These are phyloP conservation scores for Xerocomellus chrysenteron DNA, from an alignment of 768 basidiomycete species.

Conservation along the genomic window DNA sequence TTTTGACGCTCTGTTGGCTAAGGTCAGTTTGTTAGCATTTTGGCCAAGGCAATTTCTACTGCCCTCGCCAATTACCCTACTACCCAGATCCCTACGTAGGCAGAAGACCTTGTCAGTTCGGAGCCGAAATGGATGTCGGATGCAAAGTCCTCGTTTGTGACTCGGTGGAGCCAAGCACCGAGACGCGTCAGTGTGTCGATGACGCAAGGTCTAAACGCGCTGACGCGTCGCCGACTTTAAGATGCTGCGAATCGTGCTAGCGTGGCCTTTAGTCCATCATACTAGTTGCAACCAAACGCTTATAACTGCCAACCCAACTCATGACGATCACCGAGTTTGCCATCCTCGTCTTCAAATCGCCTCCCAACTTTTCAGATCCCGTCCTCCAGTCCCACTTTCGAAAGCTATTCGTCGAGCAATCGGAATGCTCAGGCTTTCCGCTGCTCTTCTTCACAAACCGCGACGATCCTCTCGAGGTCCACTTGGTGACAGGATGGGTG, in stretches of 20 bases:
- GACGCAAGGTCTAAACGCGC: neutral
- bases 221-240: conserved; percentile 6
- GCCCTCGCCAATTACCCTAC: conserved; percentile 36
- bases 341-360: conserved; percentile 7
- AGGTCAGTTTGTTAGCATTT: conserved; percentile 34
- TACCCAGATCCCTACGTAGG: conserved; percentile 10
- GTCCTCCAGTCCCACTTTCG: conserved; percentile 31
- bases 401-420: conserved; percentile 27
- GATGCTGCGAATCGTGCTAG: neutral
- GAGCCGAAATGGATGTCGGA: neutral
- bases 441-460: conserved; percentile 34
- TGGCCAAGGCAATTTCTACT: conserved; percentile 53
- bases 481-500: conserved; percentile 47
- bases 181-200: neutral
- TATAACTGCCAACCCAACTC: neutral
- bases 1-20: neutral
- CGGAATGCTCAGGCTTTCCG: too few species aligned
- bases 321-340: conserved; percentile 49
- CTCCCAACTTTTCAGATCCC: conserved; percentile 12
- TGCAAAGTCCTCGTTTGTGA: neutral
- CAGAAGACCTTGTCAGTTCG: neutral
- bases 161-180: neutral
- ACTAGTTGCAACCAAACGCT: too few species aligned
- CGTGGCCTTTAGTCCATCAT: neutral
- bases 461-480: conserved; percentile 25